Percentiles rank a stretch among this genome's conserved stretches.
Conservation (phyloP, 2,329 filamentous ascomycete genomes). For the Colletotrichum aenigma region DNA sequence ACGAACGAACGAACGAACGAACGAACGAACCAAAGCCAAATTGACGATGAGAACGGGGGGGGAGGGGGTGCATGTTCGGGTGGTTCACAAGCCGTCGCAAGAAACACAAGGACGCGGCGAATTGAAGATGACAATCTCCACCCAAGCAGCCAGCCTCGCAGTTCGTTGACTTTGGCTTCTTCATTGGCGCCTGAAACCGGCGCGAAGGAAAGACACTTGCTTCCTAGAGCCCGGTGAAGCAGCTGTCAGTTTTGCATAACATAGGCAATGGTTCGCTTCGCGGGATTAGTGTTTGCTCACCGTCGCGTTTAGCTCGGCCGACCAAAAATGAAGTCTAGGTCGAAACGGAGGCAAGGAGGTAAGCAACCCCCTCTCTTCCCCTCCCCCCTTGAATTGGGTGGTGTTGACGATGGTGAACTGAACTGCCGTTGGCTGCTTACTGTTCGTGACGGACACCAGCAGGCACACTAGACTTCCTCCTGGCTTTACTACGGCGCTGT, state of each 20-base stretch:
- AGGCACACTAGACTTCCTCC: neutral
- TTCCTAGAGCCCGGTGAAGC: neutral
- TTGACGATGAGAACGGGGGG: neutral
- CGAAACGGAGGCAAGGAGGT: conserved; percentile 11
- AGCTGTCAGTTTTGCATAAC: conserved; percentile 12
- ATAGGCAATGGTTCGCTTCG: neutral
- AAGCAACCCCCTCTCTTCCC: neutral
- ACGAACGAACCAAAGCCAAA: neutral
- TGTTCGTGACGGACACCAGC: neutral
- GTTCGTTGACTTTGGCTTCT: neutral
- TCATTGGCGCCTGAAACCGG: conserved; percentile 7
- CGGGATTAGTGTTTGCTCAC: neutral
- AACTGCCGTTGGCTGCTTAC: neutral
- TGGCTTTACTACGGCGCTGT: neutral
- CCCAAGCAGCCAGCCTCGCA: neutral
- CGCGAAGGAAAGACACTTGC: neutral
- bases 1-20: neutral
- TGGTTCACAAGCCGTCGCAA: neutral
- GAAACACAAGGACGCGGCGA: neutral
- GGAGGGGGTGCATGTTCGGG: neutral
- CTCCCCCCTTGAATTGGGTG: neutral
- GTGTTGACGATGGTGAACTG: neutral
- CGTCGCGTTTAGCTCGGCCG: neutral
- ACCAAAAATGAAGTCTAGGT: neutral
- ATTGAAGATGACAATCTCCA: neutral